These are phyloP conservation scores for Sugiyamaella grinbergsii DNA, from an alignment of 1,139 yeast species.

Conservation along the genomic window DNA sequence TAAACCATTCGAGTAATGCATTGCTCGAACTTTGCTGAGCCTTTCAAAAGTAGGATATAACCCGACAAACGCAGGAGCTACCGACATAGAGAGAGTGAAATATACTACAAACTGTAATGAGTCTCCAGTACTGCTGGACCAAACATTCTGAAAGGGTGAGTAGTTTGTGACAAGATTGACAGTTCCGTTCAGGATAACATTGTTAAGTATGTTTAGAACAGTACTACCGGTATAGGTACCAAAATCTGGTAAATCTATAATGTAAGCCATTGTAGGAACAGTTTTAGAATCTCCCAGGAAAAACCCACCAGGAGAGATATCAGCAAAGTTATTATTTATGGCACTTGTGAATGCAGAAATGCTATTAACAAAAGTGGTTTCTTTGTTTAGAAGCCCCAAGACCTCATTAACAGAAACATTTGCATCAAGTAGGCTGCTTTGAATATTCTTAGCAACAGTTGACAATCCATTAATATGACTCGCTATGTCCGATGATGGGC, in stretches of 20 bases:
- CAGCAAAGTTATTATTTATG: slow-evolving; percentile 31
- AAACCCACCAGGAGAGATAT: slow-evolving; percentile 42
- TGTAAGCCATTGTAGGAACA: slow-evolving; percentile 36
- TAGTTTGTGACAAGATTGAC: slow-evolving; percentile 37
- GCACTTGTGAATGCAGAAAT: slow-evolving; percentile 28
- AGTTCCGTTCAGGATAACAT: slow-evolving; percentile 38
- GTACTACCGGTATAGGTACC: slow-evolving; percentile 35
- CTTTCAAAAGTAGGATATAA: slow-evolving; percentile 45
- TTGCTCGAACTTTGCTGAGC: slow-evolving; percentile 41
- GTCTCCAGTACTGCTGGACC: slow-evolving; percentile 40
- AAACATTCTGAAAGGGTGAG: slow-evolving; percentile 42
- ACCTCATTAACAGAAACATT: slow-evolving; percentile 22
- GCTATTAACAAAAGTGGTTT: slow-evolving; percentile 27
- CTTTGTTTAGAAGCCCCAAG: slow-evolving; percentile 20
- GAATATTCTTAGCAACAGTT: slow-evolving; percentile 28
- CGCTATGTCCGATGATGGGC: slow-evolving; percentile 23
- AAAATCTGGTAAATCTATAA: slow-evolving; percentile 33
- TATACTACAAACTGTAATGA: slow-evolving; percentile 42
- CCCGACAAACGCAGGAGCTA: slow-evolving; percentile 43
- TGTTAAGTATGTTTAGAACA: slow-evolving; percentile 38
- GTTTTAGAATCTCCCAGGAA: slow-evolving; percentile 27
- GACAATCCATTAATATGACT: slow-evolving; percentile 26
- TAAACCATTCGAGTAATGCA: slow-evolving; percentile 45
- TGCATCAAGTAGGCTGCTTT: slow-evolving; percentile 21
- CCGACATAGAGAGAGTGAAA: slow-evolving; percentile 43